Base-by-base conservation (phyloP, 805 yeast genomes). In the Metschnikowia proteae region DNA sequence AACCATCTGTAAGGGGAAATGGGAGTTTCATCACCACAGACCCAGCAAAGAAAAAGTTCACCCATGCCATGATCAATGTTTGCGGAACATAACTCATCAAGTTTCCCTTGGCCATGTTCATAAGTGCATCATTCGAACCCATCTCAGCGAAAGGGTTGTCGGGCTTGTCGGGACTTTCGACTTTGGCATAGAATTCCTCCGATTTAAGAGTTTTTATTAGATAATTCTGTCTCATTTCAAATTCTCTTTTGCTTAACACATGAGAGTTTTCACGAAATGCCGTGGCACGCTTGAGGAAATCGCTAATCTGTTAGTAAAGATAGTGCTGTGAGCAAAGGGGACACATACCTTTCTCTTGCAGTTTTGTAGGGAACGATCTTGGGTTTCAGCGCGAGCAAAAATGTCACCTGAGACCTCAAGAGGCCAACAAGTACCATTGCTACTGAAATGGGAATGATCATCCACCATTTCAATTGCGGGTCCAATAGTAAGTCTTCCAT, bases 61-160 rank as follows among this genome's bases (percentile, higher is more conserved):
- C 92, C 96, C 97, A 94, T 61, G 90, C 89, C 97, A 94, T 91
- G 55, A 91, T 86, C 35, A 91, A 65, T 0, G 97, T 88, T 69
- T 94, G 98, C 1, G 98, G 97, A 17, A 90, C 79, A 63, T 84
- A 88, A 66, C 82, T 88, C 61, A 91, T 84, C 54, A 89, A 70
- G 62, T 89, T 91, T 6, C 85, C 84, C 62, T 89, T 89, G 50
- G 90, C 79, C 84, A 88, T 83, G 42, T 76, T 78, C 74, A 84
- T 74, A 75, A 94, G 70, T 23, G 83, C 80, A 48, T 90, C 96
- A 52, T 84, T 76, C 27, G 84, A 75, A 42, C 74, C 73, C 3
- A 95, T 84, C 58, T 88, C 96, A 1, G 81, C 66, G 41, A 89
- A 74, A 17, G 92, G 88, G 54, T 85, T 84, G 11, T 72, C 65